Evolutionary conservation across 2,329 filamentous ascomycete species (phyloP), one percentile per base, ranked within the genome.

Genomic region (Biscogniauxia sp.): DNA sequence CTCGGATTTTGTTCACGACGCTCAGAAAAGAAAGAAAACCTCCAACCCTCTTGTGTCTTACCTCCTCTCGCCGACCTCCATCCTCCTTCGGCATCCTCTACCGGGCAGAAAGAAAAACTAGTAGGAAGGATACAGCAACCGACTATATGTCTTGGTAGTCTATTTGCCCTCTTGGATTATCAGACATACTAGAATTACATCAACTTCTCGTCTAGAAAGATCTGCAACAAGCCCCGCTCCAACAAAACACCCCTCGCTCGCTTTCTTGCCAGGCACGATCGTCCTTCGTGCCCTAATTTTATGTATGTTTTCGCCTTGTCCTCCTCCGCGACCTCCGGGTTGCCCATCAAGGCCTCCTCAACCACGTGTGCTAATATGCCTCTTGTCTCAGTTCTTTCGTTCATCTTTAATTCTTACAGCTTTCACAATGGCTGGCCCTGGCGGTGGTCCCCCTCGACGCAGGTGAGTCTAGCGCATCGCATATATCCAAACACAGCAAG

Each of bases 401-500:
- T 74, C 65, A 63, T 64, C 67, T 72, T 68, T 66, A 68, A 64
- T 68, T n/a, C 17, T 64, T 67, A 68, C 67, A 75, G 66, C 68
- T 67, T 72, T 71, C 70, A 75, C 76, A 83, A 97, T 97, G 93
- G 91, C 93, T 81, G 92, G 93, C 79, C 92, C 92, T 74, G 93
- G 93, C 79, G 93, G 93, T 83, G 94, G 94, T 82, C 93, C 94
- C 76, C 93, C 94, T 75, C 84, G 86, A 76, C 82, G 86, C 77
- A 88, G 83, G 83, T 85, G 75, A 68, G 80, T 78, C 61, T 53
- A 52, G 37, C 59, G 59, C 63, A 25, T 51, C 25, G 17, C 28
- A 55, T 53, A 7, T 20, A 53, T 50, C 57, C 26, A 20, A 54
- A 23, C 17, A 51, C 28, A 20, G 50, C 49, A 41, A 60, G 51